Conservation (phyloP, 1,284 basidiomycete species). For the Vanrija sp. region DNA sequence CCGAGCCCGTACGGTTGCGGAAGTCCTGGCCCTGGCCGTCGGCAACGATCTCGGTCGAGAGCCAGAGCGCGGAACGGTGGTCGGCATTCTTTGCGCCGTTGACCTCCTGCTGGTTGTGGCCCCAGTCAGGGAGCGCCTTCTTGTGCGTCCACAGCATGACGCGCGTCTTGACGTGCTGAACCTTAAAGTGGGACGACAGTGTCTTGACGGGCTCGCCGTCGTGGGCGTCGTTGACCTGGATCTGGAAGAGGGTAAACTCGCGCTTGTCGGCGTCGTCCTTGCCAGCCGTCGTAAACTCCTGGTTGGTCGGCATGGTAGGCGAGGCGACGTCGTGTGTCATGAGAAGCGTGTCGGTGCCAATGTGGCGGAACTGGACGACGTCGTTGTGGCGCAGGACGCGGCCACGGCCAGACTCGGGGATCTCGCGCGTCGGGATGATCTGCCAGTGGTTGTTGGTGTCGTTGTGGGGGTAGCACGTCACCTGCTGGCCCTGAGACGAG, state of each 20-base stretch:
- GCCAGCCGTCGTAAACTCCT: slow-evolving; percentile 91
- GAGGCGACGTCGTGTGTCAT: slow-evolving; percentile 97
- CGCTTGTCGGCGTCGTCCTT: slow-evolving; percentile 63
- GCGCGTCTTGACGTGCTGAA: slow-evolving; percentile 82
- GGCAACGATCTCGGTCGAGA: slow-evolving; percentile 73
- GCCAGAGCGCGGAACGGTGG: slow-evolving; percentile 84
- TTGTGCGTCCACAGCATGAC: slow-evolving; percentile 92
- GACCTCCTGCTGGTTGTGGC: slow-evolving; percentile 92
- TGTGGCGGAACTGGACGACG: slow-evolving; percentile 81
- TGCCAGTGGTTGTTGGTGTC: slow-evolving; percentile 91
- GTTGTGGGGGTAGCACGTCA: slow-evolving; percentile 80
- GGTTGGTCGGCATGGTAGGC: slow-evolving; percentile 94
- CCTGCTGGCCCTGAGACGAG: slow-evolving; percentile 95
- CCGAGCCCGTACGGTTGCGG: slow-evolving; percentile 55
- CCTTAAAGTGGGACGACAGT: slow-evolving; percentile 83
- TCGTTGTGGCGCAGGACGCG: slow-evolving; percentile 86
- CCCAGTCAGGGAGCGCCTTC: slow-evolving; percentile 89
- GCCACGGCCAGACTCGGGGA: slow-evolving; percentile 82
- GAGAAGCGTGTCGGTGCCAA: slow-evolving; percentile 75
- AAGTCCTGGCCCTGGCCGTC: slow-evolving; percentile 63
- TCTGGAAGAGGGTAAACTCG: slow-evolving; percentile 82
- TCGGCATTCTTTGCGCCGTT: slow-evolving; percentile 92
- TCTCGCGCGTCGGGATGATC: slow-evolving; percentile 84
- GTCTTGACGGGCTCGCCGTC: slow-evolving; percentile 81
- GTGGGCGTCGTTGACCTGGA: slow-evolving; percentile 67